Percentiles rank a stretch among this genome's conserved stretches.
These are phyloP conservation scores for Penicillium thymicola DNA, from an alignment of 2,329 filamentous ascomycete species.

Conservation along the genomic window DNA sequence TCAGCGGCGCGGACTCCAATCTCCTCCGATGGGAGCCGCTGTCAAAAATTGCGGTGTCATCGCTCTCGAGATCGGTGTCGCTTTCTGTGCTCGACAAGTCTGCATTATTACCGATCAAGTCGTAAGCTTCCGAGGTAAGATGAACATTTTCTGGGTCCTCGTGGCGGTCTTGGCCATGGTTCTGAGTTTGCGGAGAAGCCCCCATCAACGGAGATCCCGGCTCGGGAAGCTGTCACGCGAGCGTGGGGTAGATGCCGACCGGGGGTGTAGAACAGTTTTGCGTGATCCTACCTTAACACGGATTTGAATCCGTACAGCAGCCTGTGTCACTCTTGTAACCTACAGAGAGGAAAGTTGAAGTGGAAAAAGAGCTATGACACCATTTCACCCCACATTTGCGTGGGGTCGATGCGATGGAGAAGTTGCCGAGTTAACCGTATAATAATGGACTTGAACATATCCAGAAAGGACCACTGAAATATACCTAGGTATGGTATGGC, in stretches of 20 bases:
- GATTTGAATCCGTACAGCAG: too few species aligned
- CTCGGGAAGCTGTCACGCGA: constrained; percentile 4
- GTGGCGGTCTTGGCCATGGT: constrained; percentile 10
- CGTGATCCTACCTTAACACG: too few species aligned
- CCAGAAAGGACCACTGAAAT: too few species aligned
- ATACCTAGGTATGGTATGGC: too few species aligned
- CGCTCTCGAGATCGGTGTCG: constrained; percentile 18
- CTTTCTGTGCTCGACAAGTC: constrained; percentile 5
- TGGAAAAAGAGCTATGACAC: constrained; percentile 1
- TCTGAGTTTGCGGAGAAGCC: constrained; percentile 11
- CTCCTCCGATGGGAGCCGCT: constrained; percentile 7
- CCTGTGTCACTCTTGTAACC: neutral
- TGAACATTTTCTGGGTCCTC: neutral
- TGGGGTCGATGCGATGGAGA: neutral
- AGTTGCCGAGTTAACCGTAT: neutral
- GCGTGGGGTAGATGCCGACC: neutral
- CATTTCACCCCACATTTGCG: constrained; percentile 1
- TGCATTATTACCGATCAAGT: neutral
- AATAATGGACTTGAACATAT: too few species aligned
- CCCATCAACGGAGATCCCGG: constrained; percentile 18
- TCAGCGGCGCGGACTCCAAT: constrained; percentile 14
- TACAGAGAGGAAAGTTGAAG: neutral
- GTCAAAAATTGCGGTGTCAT: constrained; percentile 19
- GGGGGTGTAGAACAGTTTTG: neutral
- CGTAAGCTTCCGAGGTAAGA: neutral